Evolutionary conservation across 805 yeast species (phyloP).

Genomic region (Lipomyces chichibuensis): DNA sequence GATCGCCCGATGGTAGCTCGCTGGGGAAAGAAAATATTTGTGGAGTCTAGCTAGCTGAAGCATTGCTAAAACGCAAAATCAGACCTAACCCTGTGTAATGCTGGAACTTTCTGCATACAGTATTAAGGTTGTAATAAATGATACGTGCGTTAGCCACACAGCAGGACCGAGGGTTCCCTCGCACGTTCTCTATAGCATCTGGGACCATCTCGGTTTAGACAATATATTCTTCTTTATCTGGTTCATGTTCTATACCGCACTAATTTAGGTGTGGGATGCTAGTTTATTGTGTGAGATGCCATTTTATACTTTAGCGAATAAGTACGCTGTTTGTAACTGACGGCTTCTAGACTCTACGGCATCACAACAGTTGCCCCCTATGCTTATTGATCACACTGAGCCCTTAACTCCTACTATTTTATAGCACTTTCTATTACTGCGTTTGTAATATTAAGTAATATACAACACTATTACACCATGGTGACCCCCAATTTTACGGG

Average conservation of each 20-base stretch:
- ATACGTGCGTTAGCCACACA: background rate
- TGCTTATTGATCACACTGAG: background rate
- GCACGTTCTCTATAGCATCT: background rate
- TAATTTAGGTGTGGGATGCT: too few species aligned
- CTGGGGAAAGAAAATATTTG: too few species aligned
- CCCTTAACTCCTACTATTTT: background rate
- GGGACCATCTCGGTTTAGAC: background rate
- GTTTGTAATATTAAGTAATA: background rate
- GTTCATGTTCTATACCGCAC: background rate
- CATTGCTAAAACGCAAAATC: too few species aligned
- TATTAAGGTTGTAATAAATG: background rate
- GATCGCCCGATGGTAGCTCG: too few species aligned
- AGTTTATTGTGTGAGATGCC: too few species aligned
- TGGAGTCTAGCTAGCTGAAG: too few species aligned
- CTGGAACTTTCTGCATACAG: background rate
- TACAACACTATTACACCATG: background rate
- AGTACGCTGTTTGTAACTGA: background rate
- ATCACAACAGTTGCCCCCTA: background rate
- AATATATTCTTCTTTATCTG: background rate
- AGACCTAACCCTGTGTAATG: background rate
- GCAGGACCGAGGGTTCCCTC: background rate
- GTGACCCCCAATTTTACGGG: slow-evolving; percentile 62
- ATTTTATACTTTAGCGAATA: too few species aligned
- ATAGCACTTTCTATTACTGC: background rate
- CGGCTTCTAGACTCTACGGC: background rate